phyloP scores from a whole-genome alignment of 371 early-diverging fungal species.

The Apophysomyces elegans region DNA sequence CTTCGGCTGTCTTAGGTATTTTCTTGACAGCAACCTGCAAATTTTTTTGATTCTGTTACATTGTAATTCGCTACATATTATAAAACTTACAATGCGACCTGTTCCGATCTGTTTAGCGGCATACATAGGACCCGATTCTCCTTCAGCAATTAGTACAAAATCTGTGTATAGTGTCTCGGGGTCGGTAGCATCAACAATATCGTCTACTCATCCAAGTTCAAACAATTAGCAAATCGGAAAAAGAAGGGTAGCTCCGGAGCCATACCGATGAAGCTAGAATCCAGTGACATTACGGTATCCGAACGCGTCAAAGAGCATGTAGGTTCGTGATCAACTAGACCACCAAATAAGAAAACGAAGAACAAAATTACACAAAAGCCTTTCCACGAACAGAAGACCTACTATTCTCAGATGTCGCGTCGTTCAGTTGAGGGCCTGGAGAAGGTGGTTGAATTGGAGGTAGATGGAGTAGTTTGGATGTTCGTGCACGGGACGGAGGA shows the following conservation, averaged over 20 bases:
- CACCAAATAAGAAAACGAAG: not conserved
- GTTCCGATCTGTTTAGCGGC: constrained; percentile 60
- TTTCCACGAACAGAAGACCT: not conserved
- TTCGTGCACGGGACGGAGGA: constrained; percentile 49
- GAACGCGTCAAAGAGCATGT: constrained; percentile 17
- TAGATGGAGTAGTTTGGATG: constrained; percentile 43
- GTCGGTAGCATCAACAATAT: constrained; percentile 52
- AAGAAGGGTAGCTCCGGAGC: not conserved
- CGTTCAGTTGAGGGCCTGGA: not conserved
- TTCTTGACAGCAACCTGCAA: constrained; percentile 74
- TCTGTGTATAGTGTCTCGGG: constrained; percentile 53
- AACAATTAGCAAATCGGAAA: not conserved
- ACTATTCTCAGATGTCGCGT: not conserved
- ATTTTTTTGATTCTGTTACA: not conserved
- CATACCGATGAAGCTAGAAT: constrained; percentile 42
- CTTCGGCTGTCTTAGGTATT: constrained; percentile 62
- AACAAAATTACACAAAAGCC: too few relatives aligned
- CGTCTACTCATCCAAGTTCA: constrained; percentile 29
- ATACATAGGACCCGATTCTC: constrained; percentile 79
- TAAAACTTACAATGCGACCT: constrained; percentile 36
- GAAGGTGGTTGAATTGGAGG: constrained; percentile 14
- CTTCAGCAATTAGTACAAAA: constrained; percentile 72
- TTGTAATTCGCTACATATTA: not conserved
- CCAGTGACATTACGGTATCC: constrained; percentile 32
- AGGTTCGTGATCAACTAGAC: constrained; percentile 8